Percentiles rank a stretch among this genome's conserved stretches.
Evolutionary conservation across 352 stramenopile genomes (phyloP).

Genomic region (Phytopythium delawarense): DNA sequence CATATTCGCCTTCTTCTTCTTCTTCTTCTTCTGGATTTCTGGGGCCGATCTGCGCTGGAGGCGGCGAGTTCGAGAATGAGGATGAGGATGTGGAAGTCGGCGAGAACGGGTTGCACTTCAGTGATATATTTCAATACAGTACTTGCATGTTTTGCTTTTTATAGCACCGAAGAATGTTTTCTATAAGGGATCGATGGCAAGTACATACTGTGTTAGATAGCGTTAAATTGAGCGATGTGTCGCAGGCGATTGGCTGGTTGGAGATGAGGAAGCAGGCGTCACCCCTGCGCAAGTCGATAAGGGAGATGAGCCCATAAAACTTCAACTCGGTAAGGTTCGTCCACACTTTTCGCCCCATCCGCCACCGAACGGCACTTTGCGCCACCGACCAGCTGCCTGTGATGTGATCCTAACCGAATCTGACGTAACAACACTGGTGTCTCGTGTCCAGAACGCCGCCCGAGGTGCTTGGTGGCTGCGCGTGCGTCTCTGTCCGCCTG

Average conservation of each 20-base stretch:
- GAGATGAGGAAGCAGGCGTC: neutral
- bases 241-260: neutral
- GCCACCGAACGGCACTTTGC: neutral
- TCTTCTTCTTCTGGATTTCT: neutral
- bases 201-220: neutral
- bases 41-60: neutral
- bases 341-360: neutral
- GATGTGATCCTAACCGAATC: too few relatives aligned
- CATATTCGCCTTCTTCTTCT: neutral
- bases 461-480: neutral
- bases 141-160: neutral
- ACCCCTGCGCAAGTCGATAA: neutral
- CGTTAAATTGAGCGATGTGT: neutral
- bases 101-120: neutral
- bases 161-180: too few relatives aligned
- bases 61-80: neutral
- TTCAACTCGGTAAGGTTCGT: neutral
- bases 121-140: neutral
- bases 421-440: too few relatives aligned
- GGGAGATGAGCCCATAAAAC: neutral
- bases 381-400: neutral
- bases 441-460: too few relatives aligned
- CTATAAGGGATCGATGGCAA: too few relatives aligned
- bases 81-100: neutral
- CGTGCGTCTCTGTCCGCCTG: neutral